Conservation (phyloP, 495 filamentous ascomycete genomes). For the Penicillium cinerascens region DNA sequence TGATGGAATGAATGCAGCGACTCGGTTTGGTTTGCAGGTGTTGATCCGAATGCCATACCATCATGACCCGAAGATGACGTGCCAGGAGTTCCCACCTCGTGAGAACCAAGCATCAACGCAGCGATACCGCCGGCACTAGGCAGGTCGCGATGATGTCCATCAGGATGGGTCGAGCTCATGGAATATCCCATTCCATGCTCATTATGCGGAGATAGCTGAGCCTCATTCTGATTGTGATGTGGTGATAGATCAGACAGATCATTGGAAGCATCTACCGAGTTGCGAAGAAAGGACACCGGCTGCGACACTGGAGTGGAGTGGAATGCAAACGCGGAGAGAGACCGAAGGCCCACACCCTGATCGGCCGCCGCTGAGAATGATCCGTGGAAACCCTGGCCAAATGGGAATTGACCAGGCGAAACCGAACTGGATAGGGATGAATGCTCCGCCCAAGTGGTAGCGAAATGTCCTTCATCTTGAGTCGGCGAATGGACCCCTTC, state of each 20-base stretch:
- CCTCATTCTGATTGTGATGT: slow-evolving; percentile 3
- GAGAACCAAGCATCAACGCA: slow-evolving; percentile 5
- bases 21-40: neutral
- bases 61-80: slow-evolving; percentile 1
- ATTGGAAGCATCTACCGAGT: slow-evolving; percentile 17
- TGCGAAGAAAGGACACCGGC: slow-evolving; percentile 37
- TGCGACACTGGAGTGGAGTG: slow-evolving; percentile 31
- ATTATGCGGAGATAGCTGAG: slow-evolving; percentile 6
- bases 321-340: slow-evolving; percentile 31
- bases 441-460: slow-evolving; percentile 25
- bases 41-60: neutral
- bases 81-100: neutral
- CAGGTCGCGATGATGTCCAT: neutral
- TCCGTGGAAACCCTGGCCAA: slow-evolving; percentile 19
- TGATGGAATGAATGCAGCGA: slow-evolving; percentile 4
- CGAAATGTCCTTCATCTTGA: slow-evolving; percentile 15
- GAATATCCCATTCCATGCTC: slow-evolving; percentile 6
- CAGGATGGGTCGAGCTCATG: neutral
- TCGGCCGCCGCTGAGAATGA: slow-evolving; percentile 27
- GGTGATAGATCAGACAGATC: slow-evolving; percentile 4
- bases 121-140: neutral
- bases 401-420: slow-evolving; percentile 19
- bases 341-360: slow-evolving; percentile 28
- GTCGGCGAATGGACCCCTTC: slow-evolving; percentile 22
- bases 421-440: slow-evolving; percentile 15